Evolutionary conservation across 2,329 filamentous ascomycete species (phyloP).

Genomic region (Ophiostoma sp.): DNA sequence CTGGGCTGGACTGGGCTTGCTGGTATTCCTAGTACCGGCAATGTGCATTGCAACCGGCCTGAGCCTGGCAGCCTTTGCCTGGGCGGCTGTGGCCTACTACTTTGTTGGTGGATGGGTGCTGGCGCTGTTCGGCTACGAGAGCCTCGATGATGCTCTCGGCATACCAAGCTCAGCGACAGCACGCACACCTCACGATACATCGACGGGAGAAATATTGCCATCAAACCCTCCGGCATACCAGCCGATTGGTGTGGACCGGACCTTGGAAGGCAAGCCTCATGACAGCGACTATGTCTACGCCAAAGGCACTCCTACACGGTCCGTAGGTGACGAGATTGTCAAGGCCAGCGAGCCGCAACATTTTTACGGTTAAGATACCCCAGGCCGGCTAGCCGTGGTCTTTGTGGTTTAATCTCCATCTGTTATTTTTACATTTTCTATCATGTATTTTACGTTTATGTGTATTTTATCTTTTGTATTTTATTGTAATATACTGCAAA

Average conservation of each 20-base stretch:
- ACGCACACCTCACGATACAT: background rate
- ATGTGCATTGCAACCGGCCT: slow-evolving; percentile 22
- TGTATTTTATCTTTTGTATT: too few relatives aligned
- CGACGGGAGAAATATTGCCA: background rate
- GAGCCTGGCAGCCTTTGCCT: slow-evolving; percentile 19
- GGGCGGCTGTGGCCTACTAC: slow-evolving; percentile 20
- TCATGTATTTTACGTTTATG: too few relatives aligned
- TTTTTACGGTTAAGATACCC: background rate
- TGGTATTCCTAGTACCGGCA: slow-evolving; percentile 24
- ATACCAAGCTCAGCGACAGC: background rate
- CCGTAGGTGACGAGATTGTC: background rate
- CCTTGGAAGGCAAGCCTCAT: background rate
- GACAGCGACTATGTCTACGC: background rate
- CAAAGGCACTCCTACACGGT: background rate
- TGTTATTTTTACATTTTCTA: too few relatives aligned
- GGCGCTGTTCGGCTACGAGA: slow-evolving; percentile 15
- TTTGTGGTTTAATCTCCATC: too few relatives aligned
- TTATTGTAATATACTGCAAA: too few relatives aligned
- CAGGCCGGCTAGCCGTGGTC: background rate
- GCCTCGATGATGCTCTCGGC: background rate
- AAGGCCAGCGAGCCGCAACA: background rate
- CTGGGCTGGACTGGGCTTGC: slow-evolving; percentile 24
- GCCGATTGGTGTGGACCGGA: background rate
- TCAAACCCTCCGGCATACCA: background rate
- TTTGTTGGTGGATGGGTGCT: slow-evolving; percentile 16